Percentiles rank a stretch among this genome's conserved stretches.
Conservation (phyloP, 768 basidiomycete genomes). For the Rossbeevera mucosa region DNA sequence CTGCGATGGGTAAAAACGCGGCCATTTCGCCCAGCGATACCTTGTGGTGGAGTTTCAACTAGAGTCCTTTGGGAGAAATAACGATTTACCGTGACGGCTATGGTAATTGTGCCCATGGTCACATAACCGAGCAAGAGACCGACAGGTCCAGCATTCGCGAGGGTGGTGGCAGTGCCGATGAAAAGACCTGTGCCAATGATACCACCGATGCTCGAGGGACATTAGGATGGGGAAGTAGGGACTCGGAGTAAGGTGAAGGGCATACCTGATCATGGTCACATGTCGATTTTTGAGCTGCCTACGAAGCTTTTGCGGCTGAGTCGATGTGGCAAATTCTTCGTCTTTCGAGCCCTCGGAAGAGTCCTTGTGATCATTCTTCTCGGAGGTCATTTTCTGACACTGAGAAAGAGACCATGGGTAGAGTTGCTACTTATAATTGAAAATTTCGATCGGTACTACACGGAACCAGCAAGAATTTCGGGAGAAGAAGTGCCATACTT, state of each 20-base stretch:
- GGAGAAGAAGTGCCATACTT: no score
- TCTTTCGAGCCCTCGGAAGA: slow-evolving; percentile 20
- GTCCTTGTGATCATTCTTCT: slow-evolving; percentile 17
- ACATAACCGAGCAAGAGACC: slow-evolving; percentile 40
- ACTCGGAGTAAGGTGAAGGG: neutral
- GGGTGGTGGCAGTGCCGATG: slow-evolving; percentile 4
- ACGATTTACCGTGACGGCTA: slow-evolving; percentile 28
- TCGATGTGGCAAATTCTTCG: slow-evolving; percentile 9
- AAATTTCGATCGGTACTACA: neutral
- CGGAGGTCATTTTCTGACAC: slow-evolving; percentile 9
- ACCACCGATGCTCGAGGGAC: slow-evolving; percentile 41
- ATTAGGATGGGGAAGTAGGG: neutral
- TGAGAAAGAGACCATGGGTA: neutral
- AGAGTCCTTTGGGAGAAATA: neutral
- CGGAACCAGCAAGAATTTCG: no score
- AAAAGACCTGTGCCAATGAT: slow-evolving; percentile 29
- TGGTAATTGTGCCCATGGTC: slow-evolving; percentile 30
- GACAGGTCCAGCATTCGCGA: slow-evolving; percentile 38
- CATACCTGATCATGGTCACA: slow-evolving; percentile 75
- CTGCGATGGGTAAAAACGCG: slow-evolving; percentile 71
- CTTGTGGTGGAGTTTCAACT: no score
- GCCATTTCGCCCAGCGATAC: slow-evolving; percentile 57
- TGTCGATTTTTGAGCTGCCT: slow-evolving; percentile 74
- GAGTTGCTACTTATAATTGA: neutral
- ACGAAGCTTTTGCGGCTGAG: slow-evolving; percentile 31